Percentiles rank a stretch among this genome's conserved stretches.
Conservation (phyloP, 2,329 filamentous ascomycete species). For the Fusarium nematophilum region DNA sequence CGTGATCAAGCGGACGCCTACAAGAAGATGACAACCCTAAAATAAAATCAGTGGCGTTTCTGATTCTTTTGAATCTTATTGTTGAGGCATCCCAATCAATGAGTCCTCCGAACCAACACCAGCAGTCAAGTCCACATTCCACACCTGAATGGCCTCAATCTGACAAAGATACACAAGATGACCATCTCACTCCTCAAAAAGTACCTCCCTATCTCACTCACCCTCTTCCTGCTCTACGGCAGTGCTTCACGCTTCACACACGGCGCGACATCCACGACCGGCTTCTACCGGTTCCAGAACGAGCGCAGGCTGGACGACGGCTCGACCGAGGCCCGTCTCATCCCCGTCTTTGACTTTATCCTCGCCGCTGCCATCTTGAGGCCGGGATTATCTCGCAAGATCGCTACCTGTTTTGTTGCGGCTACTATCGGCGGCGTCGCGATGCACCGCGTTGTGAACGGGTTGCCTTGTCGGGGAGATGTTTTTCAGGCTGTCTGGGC, state of each 20-base stretch:
- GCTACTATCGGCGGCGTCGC: conserved; percentile 15
- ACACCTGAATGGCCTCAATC: too few species aligned
- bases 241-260: conserved; percentile 30
- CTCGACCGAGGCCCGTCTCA: conserved; percentile 3
- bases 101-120: too few species aligned
- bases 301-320: conserved; percentile 19
- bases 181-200: neutral
- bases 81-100: too few species aligned
- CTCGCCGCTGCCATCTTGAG: conserved; percentile 11
- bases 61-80: too few species aligned
- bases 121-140: too few species aligned
- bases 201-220: conserved; percentile 16
- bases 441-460: conserved; percentile 6
- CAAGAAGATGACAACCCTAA: too few species aligned
- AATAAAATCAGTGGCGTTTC: too few species aligned
- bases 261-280: conserved; percentile 18
- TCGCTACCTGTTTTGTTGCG: conserved; percentile 27
- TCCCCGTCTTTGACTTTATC: conserved; percentile 25
- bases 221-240: conserved; percentile 28
- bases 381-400: neutral
- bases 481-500: conserved; percentile 23
- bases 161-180: too few species aligned
- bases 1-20: too few species aligned
- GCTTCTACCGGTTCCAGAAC: conserved; percentile 26
- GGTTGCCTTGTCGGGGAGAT: conserved; percentile 6